Percentiles rank a stretch among this genome's conserved stretches.
Conservation (phyloP, 164 flowering plant genomes). For the Aristolochia contorta region DNA sequence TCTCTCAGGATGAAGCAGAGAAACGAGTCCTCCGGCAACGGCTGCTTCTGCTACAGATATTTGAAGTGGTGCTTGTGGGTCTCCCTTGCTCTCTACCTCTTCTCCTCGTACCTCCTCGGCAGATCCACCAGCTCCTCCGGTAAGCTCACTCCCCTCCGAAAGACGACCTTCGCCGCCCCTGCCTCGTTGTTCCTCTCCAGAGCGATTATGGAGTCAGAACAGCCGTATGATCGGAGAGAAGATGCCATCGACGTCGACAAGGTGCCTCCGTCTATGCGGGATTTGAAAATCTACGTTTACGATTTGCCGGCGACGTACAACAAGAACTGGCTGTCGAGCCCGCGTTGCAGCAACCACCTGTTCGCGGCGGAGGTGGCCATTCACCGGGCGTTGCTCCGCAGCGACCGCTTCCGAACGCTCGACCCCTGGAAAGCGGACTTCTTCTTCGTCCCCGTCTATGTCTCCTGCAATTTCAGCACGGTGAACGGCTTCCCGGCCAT, state of each 20-base stretch:
- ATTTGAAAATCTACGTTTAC: constrained; percentile 64
- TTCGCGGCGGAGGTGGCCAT: constrained; percentile 93
- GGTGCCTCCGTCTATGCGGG: constrained; percentile 10
- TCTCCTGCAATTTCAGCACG: constrained; percentile 87
- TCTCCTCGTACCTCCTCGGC: constrained; percentile 44
- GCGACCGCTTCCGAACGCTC: constrained; percentile 40
- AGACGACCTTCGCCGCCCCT: constrained; percentile 24
- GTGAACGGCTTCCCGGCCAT: constrained; percentile 85
- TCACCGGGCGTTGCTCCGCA: constrained; percentile 52
- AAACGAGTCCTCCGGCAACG: constrained; percentile 19
- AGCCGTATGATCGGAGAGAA: constrained; percentile 7
- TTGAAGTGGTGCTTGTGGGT: constrained; percentile 70
- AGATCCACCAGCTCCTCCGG: constrained; percentile 14
- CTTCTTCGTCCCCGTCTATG: constrained; percentile 96
- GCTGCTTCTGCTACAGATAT: constrained; percentile 25
- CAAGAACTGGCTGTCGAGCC: constrained; percentile 54
- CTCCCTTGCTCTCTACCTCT: constrained; percentile 48
- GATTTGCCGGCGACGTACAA: constrained; percentile 74
- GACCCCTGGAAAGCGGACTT: constrained; percentile 84
- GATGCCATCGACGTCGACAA: too few relatives aligned
- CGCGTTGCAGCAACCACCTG: constrained; percentile 63
- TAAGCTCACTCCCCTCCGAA: constrained; percentile 10
- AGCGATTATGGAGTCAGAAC: constrained; percentile 42
- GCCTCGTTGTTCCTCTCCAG: constrained; percentile 31
- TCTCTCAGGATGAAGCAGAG: constrained; percentile 20